These are phyloP conservation scores for Tolypocladium endophyticum DNA, from an alignment of 2,329 filamentous ascomycete species.

Conservation along the genomic window DNA sequence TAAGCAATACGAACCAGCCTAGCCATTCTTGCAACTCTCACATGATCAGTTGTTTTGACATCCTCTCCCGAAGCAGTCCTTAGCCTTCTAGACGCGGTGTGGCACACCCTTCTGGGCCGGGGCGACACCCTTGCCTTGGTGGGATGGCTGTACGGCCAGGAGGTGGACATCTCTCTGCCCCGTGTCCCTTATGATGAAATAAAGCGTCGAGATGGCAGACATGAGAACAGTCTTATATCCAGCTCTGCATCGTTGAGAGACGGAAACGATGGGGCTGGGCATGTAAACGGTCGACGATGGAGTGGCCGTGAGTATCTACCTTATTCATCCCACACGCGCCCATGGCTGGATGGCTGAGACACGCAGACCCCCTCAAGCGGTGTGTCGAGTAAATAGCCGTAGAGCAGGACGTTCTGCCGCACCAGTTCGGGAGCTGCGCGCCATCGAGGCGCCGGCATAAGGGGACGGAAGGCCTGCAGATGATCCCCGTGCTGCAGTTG, in stretches of 20 bases:
- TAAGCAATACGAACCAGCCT: background rate
- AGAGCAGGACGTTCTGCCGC: background rate
- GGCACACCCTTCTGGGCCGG: background rate
- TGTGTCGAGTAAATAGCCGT: background rate
- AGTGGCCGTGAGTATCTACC: background rate
- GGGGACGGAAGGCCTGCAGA: background rate
- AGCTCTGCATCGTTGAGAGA: background rate
- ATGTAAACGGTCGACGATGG: background rate
- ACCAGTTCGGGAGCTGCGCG: background rate
- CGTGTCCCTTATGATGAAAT: background rate
- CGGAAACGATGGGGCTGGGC: background rate
- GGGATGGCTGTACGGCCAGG: background rate
- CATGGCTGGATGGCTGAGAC: background rate
- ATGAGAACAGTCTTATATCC: background rate
- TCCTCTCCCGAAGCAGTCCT: background rate
- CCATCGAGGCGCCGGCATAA: background rate
- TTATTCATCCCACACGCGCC: background rate
- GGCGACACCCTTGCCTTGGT: background rate
- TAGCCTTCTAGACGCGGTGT: background rate
- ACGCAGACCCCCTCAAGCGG: background rate
- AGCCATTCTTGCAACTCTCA: background rate
- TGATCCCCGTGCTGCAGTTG: background rate
- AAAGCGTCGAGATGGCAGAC: background rate
- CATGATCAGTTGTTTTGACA: background rate
- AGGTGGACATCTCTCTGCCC: background rate